A percentile compares a stretch with the other conserved stretches of the same genome.
phyloP scores from a whole-genome alignment of 1,284 basidiomycete species.

The Thecaphora frezii region DNA sequence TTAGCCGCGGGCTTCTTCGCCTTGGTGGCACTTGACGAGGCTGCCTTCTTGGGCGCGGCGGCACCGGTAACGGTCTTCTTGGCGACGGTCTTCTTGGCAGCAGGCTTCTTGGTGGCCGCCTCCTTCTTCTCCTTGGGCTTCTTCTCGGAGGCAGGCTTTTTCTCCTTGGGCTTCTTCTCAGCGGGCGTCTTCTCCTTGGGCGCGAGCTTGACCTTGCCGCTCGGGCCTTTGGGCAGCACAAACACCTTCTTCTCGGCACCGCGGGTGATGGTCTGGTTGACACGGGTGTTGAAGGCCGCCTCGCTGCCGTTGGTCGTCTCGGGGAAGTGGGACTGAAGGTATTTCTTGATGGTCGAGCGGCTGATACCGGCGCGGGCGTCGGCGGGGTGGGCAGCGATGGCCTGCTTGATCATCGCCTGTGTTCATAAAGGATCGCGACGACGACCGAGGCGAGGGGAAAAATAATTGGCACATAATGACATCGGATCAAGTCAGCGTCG shows the following conservation, averaged over 20 bases:
- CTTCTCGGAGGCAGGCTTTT: slow-evolving; percentile 65
- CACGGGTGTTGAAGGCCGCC: slow-evolving; percentile 75
- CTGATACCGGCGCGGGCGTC: slow-evolving; percentile 83
- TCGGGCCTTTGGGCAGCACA: slow-evolving; percentile 77
- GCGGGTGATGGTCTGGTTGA: slow-evolving; percentile 76
- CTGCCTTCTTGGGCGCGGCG: slow-evolving; percentile 36
- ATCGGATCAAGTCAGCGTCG: too few species aligned
- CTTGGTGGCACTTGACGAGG: slow-evolving; percentile 44
- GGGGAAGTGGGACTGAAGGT: slow-evolving; percentile 55
- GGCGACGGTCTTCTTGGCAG: slow-evolving; percentile 41
- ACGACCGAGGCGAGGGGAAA: slow-evolving; percentile 6
- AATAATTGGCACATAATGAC: too few species aligned
- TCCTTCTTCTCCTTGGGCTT: slow-evolving; percentile 9
- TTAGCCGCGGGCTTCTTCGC: slow-evolving; percentile 51
- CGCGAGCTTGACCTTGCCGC: slow-evolving; percentile 78
- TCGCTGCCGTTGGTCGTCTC: slow-evolving; percentile 42
- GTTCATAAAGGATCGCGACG: slow-evolving; percentile 2
- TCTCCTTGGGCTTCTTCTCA: slow-evolving; percentile 55
- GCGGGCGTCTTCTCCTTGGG: slow-evolving; percentile 64
- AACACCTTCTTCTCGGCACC: slow-evolving; percentile 80
- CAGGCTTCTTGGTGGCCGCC: slow-evolving; percentile 49
- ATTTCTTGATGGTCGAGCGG: slow-evolving; percentile 90
- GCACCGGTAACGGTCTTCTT: slow-evolving; percentile 31
- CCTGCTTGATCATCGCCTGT: slow-evolving; percentile 65
- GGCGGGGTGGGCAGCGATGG: slow-evolving; percentile 73